phyloP scores from a whole-genome alignment of 129 eudicot species.

The Tagetes erecta region DNA sequence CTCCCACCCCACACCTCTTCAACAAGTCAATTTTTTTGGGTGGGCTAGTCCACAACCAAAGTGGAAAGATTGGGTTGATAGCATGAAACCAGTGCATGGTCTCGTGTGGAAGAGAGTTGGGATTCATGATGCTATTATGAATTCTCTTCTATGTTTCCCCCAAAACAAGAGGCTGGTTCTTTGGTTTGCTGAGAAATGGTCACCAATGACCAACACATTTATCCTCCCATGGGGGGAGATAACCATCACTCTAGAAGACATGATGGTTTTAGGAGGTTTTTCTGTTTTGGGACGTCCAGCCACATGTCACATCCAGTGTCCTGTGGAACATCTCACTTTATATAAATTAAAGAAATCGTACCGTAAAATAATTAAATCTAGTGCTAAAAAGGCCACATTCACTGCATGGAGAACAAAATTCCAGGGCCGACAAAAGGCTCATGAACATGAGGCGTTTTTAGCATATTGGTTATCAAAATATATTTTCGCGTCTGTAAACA shows the following conservation, averaged over 20 bases:
- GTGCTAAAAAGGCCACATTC: slow-evolving; percentile 6
- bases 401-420: slow-evolving; percentile 40
- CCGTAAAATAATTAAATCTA: not conserved
- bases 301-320: not conserved
- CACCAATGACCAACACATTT: slow-evolving; percentile 42
- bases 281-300: slow-evolving; percentile 32
- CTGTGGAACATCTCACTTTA: not conserved
- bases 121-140: slow-evolving; percentile 30
- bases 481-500: slow-evolving; percentile 26
- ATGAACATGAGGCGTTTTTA: slow-evolving; percentile 60
- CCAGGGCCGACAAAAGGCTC: slow-evolving; percentile 23
- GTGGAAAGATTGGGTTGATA: slow-evolving; percentile 39
- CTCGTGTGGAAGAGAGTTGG: slow-evolving; percentile 30
- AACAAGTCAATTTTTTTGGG: not conserved
- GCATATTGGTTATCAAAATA: slow-evolving; percentile 51
- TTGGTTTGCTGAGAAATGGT: slow-evolving; percentile 40
- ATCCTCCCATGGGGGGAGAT: slow-evolving; percentile 56
- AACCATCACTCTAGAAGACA: slow-evolving; percentile 48
- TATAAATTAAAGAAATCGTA: slow-evolving; percentile 2
- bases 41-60: slow-evolving; percentile 20
- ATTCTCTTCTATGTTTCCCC: slow-evolving; percentile 30
- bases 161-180: slow-evolving; percentile 24
- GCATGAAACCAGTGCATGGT: slow-evolving; percentile 13
- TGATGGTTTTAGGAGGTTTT: slow-evolving; percentile 44
- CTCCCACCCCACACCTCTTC: not conserved